Conservation (phyloP, 2,329 filamentous ascomycete species). For the Biscogniauxia sp. region DNA sequence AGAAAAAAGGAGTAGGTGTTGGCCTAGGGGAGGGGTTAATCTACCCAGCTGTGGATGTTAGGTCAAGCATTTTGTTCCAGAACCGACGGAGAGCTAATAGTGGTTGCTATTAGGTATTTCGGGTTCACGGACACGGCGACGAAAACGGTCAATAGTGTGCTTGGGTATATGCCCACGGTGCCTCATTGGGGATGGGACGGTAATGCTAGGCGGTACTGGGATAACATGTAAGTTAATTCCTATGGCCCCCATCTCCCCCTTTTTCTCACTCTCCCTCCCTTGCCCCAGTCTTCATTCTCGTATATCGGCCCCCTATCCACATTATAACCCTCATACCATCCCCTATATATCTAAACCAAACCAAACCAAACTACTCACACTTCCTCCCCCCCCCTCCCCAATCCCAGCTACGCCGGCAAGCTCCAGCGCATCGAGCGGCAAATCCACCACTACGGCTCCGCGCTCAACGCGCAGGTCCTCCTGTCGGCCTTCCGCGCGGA, state of each 20-base stretch:
- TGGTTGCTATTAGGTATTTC: constrained; percentile 41
- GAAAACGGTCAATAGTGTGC: constrained; percentile 52
- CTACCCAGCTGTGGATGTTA: no score
- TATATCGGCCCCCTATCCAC: background rate
- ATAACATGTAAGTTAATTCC: constrained; percentile 46
- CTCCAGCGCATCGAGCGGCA: constrained; percentile 44
- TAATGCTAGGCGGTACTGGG: constrained; percentile 60
- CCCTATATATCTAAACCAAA: background rate
- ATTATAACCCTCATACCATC: no score
- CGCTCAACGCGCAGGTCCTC: constrained; percentile 54
- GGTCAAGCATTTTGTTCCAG: no score
- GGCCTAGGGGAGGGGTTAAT: background rate
- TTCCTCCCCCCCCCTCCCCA: background rate
- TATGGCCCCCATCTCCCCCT: background rate
- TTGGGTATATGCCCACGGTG: constrained; percentile 56
- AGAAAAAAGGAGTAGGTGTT: no score
- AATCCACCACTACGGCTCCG: constrained; percentile 61
- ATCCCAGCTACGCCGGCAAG: constrained; percentile 40
- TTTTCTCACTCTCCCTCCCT: background rate
- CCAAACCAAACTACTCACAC: background rate
- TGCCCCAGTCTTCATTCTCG: background rate
- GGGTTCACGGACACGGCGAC: constrained; percentile 41
- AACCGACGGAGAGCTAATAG: no score
- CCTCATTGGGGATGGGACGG: constrained; percentile 63
- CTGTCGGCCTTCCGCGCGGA: constrained; percentile 49